Conservation (phyloP, 495 filamentous ascomycete genomes). For the Neurospora terricola region DNA sequence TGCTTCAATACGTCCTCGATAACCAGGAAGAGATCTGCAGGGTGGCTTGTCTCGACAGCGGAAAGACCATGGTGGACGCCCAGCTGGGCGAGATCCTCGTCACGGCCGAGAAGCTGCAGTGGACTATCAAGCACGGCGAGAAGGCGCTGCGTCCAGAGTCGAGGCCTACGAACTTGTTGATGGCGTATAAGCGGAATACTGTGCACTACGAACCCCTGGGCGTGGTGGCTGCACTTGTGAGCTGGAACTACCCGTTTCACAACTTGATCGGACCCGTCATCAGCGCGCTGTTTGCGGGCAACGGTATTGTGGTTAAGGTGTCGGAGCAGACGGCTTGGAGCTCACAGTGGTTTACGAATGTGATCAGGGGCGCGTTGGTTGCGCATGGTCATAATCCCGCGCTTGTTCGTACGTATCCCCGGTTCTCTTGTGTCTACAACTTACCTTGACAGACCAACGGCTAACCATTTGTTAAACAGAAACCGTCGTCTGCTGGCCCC, state of each 20-base stretch:
- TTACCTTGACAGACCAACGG: neutral
- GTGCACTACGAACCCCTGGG: constrained; percentile 89
- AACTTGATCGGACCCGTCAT: constrained; percentile 90
- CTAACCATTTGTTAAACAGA: constrained; percentile 20
- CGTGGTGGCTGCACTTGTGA: constrained; percentile 83
- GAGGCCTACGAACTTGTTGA: constrained; percentile 74
- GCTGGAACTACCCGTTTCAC: constrained; percentile 96
- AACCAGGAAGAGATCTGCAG: constrained; percentile 82
- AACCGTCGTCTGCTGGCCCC: constrained; percentile 75
- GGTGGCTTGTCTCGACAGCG: constrained; percentile 87
- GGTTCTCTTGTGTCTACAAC: neutral
- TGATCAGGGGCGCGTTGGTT: constrained; percentile 65
- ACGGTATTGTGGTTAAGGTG: constrained; percentile 82
- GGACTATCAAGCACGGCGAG: constrained; percentile 89
- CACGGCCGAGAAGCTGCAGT: constrained; percentile 85
- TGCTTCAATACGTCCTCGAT: constrained; percentile 76
- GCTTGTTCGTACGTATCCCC: constrained; percentile 45
- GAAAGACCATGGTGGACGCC: constrained; percentile 92
- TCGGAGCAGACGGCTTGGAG: constrained; percentile 94
- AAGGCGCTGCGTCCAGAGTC: constrained; percentile 60
- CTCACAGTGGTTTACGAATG: constrained; percentile 65
- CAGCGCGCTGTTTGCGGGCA: constrained; percentile 84
- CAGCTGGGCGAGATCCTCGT: constrained; percentile 90
- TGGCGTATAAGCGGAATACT: constrained; percentile 91
- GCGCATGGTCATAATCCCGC: constrained; percentile 77